A percentile compares a stretch with the other conserved stretches of the same genome.
These are phyloP conservation scores for Colletotrichum theobromicola DNA, from an alignment of 2,329 filamentous ascomycete genomes.

Conservation along the genomic window DNA sequence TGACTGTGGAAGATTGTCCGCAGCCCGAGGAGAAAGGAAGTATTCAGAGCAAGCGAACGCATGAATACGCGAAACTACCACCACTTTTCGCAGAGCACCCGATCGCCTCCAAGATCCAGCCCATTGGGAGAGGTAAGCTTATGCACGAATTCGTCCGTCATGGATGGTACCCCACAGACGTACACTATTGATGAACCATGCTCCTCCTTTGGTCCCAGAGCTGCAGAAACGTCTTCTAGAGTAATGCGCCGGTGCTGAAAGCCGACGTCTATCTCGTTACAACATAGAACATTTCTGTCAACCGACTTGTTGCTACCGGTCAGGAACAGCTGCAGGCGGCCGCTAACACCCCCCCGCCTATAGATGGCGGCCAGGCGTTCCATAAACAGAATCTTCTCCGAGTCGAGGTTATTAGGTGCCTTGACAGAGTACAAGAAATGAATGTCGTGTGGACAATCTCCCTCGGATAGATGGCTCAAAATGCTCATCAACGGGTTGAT, in stretches of 20 bases:
- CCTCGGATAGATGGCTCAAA: conserved; percentile 62
- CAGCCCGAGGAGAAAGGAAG: neutral
- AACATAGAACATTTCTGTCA: neutral
- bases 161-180: conserved; percentile 69
- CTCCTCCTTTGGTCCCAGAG: conserved; percentile 37
- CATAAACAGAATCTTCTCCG: conserved; percentile 54
- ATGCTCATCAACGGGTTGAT: conserved; percentile 85
- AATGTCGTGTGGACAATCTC: conserved; percentile 42
- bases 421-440: conserved; percentile 68
- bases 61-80: conserved; percentile 30
- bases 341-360: conserved; percentile 37
- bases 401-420: conserved; percentile 28
- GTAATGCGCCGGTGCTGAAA: conserved; percentile 46
- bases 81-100: conserved; percentile 43
- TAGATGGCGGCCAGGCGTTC: conserved; percentile 51
- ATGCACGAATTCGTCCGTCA: conserved; percentile 71
- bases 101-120: conserved; percentile 27
- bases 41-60: neutral
- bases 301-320: conserved; percentile 34
- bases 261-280: conserved; percentile 28
- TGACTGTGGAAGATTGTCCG: neutral
- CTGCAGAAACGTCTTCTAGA: conserved; percentile 44
- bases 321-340: conserved; percentile 51
- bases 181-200: conserved; percentile 59
- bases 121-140: conserved; percentile 40